These are phyloP conservation scores for Neofusicoccum sp. DNA, from an alignment of 2,329 filamentous ascomycete species.

Conservation along the genomic window DNA sequence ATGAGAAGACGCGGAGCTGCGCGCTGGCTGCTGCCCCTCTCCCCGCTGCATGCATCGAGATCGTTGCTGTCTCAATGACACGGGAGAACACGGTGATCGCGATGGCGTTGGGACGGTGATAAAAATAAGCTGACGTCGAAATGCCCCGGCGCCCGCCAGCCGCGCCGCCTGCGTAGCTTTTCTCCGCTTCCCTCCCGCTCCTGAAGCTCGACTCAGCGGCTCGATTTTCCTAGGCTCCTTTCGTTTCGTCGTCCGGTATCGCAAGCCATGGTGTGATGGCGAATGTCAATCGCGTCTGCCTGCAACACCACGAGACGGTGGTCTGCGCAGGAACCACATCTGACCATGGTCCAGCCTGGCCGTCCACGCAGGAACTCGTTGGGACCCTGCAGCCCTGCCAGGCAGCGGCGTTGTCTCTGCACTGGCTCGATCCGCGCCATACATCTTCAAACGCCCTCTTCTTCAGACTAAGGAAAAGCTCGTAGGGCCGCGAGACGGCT, in stretches of 20 bases:
- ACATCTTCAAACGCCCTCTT: neutral
- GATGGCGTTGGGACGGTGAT: slow-evolving; percentile 4
- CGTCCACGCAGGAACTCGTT: slow-evolving; percentile 11
- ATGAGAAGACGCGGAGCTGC: slow-evolving; percentile 5
- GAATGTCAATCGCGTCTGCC: neutral
- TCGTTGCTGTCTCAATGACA: slow-evolving; percentile 3
- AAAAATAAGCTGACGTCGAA: slow-evolving; percentile 17
- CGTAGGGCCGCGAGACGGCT: slow-evolving; percentile 4
- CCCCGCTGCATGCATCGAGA: slow-evolving; percentile 7
- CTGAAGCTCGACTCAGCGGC: neutral
- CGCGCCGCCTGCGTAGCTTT: neutral
- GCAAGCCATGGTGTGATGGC: slow-evolving; percentile 1
- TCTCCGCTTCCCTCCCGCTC: neutral
- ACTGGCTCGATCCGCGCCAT: slow-evolving; percentile 6
- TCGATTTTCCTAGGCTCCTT: neutral
- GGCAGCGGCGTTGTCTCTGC: slow-evolving; percentile 6
- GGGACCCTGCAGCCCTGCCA: slow-evolving; percentile 14
- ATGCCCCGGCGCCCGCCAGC: slow-evolving; percentile 1
- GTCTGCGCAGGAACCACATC: slow-evolving; percentile 11
- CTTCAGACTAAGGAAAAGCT: neutral
- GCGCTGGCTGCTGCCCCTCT: neutral
- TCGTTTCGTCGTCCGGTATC: neutral
- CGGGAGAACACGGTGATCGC: neutral
- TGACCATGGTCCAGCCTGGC: slow-evolving; percentile 2
- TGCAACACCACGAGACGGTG: neutral